A percentile compares a stretch with the other conserved stretches of the same genome.
phyloP scores from a whole-genome alignment of 1,284 basidiomycete genomes.

The Rhodofomes roseus region DNA sequence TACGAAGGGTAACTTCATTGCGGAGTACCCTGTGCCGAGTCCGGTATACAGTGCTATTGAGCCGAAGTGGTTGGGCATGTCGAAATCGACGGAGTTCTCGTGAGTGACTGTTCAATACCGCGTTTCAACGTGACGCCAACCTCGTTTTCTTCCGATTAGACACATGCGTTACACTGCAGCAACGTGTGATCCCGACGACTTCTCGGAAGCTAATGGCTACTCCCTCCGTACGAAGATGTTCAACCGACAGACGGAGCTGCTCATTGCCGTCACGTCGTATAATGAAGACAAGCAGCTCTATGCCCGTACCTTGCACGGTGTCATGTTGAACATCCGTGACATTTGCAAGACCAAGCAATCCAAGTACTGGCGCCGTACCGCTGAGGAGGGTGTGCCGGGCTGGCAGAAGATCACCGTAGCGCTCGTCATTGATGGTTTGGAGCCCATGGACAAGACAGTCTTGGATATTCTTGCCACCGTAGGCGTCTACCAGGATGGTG shows the following conservation, averaged over 20 bases:
- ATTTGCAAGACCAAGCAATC: slow-evolving; percentile 97
- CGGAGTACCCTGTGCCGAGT: slow-evolving; percentile 88
- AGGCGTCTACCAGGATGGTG: slow-evolving; percentile 89
- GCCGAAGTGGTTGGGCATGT: slow-evolving; percentile 61
- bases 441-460: slow-evolving; percentile 94
- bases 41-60: slow-evolving; percentile 87
- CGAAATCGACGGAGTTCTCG: slow-evolving; percentile 83
- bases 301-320: slow-evolving; percentile 88
- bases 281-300: slow-evolving; percentile 94
- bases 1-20: slow-evolving; percentile 88
- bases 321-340: slow-evolving; percentile 98
- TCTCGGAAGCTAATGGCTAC: slow-evolving; percentile 77
- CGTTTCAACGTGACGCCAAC: neutral
- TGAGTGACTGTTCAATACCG: slow-evolving; percentile 36
- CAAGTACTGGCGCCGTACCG: slow-evolving; percentile 85
- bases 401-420: slow-evolving; percentile 96
- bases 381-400: slow-evolving; percentile 83
- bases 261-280: slow-evolving; percentile 90
- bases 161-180: slow-evolving; percentile 94
- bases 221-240: slow-evolving; percentile 84
- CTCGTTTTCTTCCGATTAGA: slow-evolving; percentile 30
- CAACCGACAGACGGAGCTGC: slow-evolving; percentile 86
- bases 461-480: slow-evolving; percentile 86
- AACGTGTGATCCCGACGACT: slow-evolving; percentile 94
- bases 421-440: slow-evolving; percentile 91